These are phyloP conservation scores for Termitomyces sp. DNA, from an alignment of 768 basidiomycete species.

Conservation along the genomic window DNA sequence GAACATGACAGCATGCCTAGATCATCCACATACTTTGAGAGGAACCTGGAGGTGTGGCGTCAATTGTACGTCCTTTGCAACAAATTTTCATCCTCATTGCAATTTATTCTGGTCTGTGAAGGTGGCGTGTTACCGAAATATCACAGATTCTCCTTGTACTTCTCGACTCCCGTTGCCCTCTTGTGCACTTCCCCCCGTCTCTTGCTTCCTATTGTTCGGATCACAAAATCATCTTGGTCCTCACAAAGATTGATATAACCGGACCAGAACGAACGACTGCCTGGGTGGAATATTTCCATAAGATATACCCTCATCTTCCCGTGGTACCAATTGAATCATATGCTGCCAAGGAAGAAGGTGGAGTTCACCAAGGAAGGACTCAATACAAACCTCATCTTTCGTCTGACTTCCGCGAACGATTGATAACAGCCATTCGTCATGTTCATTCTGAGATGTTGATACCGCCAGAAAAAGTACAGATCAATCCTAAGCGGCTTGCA, in stretches of 20 bases:
- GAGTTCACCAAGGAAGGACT: conserved; percentile 39
- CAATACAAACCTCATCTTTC: conserved; percentile 67
- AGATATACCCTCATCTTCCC: conserved; percentile 45
- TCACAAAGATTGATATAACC: conserved; percentile 87
- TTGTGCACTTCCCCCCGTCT: conserved; percentile 81
- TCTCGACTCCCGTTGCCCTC: conserved; percentile 86
- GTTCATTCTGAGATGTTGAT: conserved; percentile 63
- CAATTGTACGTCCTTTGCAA: conserved; percentile 62
- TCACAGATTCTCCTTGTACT: conserved; percentile 86
- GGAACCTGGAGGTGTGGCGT: conserved; percentile 92
- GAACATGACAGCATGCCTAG: conserved; percentile 36
- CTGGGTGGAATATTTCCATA: conserved; percentile 61
- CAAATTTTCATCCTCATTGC: background rate
- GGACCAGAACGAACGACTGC: conserved; percentile 57
- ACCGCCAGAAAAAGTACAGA: conserved; percentile 57
- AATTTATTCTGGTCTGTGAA: conserved; percentile 22
- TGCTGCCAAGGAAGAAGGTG: conserved; percentile 38
- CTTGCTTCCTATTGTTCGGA: conserved; percentile 59
- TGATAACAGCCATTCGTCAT: conserved; percentile 60
- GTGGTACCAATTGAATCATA: conserved; percentile 81
- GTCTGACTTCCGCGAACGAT: conserved; percentile 50
- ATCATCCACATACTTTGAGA: conserved; percentile 79
- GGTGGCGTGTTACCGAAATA: conserved; percentile 92
- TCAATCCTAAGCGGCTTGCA: conserved; percentile 41
- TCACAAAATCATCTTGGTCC: conserved; percentile 60